A percentile compares a stretch with the other conserved stretches of the same genome.
These are phyloP conservation scores for Nitzschia inconspicua DNA, from an alignment of 108 stramenopile genomes.

Conservation along the genomic window DNA sequence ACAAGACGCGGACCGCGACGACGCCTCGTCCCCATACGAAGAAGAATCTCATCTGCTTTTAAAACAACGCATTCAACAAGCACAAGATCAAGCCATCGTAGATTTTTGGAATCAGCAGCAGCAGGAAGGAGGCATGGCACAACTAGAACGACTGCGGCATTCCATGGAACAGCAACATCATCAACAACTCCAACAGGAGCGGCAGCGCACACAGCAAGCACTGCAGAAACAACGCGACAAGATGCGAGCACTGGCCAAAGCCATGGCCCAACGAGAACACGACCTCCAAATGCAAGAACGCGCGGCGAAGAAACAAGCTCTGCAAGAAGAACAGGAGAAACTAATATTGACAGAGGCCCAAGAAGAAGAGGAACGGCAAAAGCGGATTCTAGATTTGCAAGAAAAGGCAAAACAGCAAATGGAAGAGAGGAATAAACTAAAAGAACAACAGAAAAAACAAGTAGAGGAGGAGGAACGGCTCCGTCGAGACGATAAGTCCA, in stretches of 20 bases:
- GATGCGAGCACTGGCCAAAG: slow-evolving; percentile 25
- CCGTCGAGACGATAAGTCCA: background rate
- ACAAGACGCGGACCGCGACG: slow-evolving; percentile 5
- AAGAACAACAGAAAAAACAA: background rate
- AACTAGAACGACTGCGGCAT: background rate
- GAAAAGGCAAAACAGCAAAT: background rate
- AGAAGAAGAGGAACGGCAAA: slow-evolving; percentile 1
- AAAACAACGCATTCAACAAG: background rate
- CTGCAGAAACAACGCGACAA: slow-evolving; percentile 18
- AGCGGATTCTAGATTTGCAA: background rate
- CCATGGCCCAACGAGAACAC: slow-evolving; percentile 16
- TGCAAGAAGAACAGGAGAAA: slow-evolving; percentile 2
- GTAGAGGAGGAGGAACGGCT: slow-evolving; percentile 7
- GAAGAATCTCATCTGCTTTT: background rate
- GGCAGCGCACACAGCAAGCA: background rate
- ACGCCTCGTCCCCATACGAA: background rate
- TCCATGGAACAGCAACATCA: slow-evolving; percentile 9
- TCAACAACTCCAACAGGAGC: slow-evolving; percentile 8
- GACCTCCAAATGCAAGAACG: background rate
- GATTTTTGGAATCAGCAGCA: slow-evolving; percentile 10
- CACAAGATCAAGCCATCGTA: background rate
- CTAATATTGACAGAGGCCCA: background rate
- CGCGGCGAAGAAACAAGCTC: background rate
- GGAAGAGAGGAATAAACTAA: background rate
- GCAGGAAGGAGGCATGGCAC: background rate